phyloP scores from a whole-genome alignment of 2,329 filamentous ascomycete species.

The Epichloe festucae region DNA sequence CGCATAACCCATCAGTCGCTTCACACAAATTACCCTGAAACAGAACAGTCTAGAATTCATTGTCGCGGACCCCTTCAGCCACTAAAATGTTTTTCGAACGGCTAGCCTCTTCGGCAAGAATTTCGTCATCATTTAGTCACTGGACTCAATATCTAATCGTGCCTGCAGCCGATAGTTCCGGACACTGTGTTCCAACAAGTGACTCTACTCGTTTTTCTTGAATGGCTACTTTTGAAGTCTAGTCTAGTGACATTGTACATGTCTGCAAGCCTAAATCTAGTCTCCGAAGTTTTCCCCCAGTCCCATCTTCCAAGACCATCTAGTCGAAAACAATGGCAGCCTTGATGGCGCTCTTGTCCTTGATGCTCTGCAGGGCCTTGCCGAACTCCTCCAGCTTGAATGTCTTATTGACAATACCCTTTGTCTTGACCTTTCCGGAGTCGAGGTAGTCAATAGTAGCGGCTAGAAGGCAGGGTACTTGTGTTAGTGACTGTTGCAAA shows the following conservation, averaged over 20 bases:
- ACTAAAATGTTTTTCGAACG: not conserved
- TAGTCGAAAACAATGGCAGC: conserved; percentile 59
- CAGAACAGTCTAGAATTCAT: not conserved
- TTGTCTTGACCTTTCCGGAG: conserved; percentile 46
- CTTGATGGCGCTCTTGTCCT: conserved; percentile 62
- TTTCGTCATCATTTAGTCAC: not conserved
- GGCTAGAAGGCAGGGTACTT: conserved; percentile 13
- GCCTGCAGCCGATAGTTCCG: not conserved
- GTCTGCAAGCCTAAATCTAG: not conserved
- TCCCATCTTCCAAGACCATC: not conserved
- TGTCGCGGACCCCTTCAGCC: not conserved
- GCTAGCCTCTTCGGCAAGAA: not conserved
- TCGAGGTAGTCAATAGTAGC: conserved; percentile 40
- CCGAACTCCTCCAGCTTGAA: conserved; percentile 63
- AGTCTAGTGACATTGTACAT: not conserved
- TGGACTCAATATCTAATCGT: not conserved
- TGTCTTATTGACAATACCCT: conserved; percentile 60
- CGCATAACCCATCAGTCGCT: too few relatives aligned
- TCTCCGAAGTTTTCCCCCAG: not conserved
- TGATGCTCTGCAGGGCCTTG: conserved; percentile 57
- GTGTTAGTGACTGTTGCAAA: not conserved
- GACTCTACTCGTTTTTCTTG: not conserved
- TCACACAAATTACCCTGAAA: too few relatives aligned
- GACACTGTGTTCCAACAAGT: not conserved
- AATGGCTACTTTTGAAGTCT: not conserved